phyloP scores from a whole-genome alignment of 2,329 filamentous ascomycete genomes.

The Gaeumannomyces sp. region DNA sequence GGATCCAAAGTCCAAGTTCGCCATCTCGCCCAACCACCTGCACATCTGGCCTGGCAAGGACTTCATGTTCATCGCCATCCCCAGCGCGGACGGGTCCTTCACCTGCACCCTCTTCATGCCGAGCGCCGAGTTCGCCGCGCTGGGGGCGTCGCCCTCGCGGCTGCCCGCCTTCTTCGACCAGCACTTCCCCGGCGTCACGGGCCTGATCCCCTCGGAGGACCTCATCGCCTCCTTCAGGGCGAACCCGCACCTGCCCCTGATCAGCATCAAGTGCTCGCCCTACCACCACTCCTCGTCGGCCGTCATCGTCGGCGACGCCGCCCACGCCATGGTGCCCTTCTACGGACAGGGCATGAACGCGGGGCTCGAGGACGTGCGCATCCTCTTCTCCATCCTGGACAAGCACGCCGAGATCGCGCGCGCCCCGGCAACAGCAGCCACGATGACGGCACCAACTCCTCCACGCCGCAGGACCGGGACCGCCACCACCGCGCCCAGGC shows the following conservation, averaged over 20 bases:
- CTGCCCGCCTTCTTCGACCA: slow-evolving; percentile 70
- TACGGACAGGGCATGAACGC: slow-evolving; percentile 98
- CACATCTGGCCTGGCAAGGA: slow-evolving; percentile 95
- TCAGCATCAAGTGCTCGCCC: slow-evolving; percentile 87
- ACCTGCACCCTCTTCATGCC: slow-evolving; percentile 92
- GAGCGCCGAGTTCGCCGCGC: slow-evolving; percentile 56
- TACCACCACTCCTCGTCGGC: slow-evolving; percentile 73
- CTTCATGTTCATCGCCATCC: slow-evolving; percentile 98
- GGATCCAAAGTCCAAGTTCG: slow-evolving; percentile 47
- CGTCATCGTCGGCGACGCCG: slow-evolving; percentile 87
- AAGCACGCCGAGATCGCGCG: slow-evolving; percentile 44
- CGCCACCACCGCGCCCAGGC: slow-evolving; percentile 56
- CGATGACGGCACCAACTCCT: slow-evolving; percentile 28
- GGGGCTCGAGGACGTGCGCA: slow-evolving; percentile 85
- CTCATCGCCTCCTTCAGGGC: slow-evolving; percentile 67
- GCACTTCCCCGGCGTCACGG: slow-evolving; percentile 81
- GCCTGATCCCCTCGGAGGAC: slow-evolving; percentile 59
- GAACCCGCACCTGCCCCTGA: slow-evolving; percentile 87
- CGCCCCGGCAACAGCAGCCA: slow-evolving; percentile 24
- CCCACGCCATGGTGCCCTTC: slow-evolving; percentile 97
- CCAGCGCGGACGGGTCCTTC: slow-evolving; percentile 78
- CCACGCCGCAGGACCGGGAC: slow-evolving; percentile 51
- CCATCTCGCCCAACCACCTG: slow-evolving; percentile 84
- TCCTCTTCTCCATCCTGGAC: slow-evolving; percentile 79
- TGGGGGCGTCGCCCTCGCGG: slow-evolving; percentile 56